Evolutionary conservation across 768 basidiomycete genomes (phyloP).

Genomic region (Hirschioporus abietinus): DNA sequence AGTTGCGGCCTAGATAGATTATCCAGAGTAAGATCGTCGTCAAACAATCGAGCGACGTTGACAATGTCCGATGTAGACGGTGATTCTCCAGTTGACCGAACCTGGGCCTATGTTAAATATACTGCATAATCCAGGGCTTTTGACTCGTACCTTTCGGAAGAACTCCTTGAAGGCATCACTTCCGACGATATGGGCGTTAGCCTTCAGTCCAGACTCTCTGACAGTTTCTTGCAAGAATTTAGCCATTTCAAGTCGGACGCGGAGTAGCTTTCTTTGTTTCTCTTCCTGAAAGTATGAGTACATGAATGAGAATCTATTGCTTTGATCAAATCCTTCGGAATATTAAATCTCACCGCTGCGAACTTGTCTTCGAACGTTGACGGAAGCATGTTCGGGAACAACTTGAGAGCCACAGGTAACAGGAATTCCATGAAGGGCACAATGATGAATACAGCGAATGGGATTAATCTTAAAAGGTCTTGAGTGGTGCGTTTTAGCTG

Average conservation of each 20-base stretch:
- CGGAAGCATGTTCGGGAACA: conserved; percentile 99
- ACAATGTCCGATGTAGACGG: conserved; percentile 87
- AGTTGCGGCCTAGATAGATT: conserved; percentile 98
- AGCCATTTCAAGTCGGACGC: conserved; percentile 96
- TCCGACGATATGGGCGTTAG: conserved; percentile 88
- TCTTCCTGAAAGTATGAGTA: conserved; percentile 60
- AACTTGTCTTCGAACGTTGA: conserved; percentile 98
- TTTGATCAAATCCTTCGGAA: background rate
- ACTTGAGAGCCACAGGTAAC: conserved; percentile 89
- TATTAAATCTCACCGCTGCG: conserved; percentile 59
- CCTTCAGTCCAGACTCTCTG: conserved; percentile 88
- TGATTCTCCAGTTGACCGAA: conserved; percentile 91
- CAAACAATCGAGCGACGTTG: conserved; percentile 94
- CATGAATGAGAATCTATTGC: conserved; percentile 5
- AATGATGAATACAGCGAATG: conserved; percentile 90
- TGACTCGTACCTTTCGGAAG: conserved; percentile 78
- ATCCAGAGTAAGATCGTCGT: conserved; percentile 96
- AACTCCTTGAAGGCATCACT: conserved; percentile 98
- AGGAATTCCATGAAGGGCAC: conserved; percentile 99
- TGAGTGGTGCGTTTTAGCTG: conserved; percentile 91
- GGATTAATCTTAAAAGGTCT: conserved; percentile 88
- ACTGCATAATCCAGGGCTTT: background rate
- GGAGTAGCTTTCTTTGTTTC: conserved; percentile 92
- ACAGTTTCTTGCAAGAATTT: conserved; percentile 98
- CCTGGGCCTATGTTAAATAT: conserved; percentile 34